Percentiles rank a stretch among this genome's conserved stretches.
Conservation (phyloP, 2,329 filamentous ascomycete species). For the Pestalotiopsis sp. region DNA sequence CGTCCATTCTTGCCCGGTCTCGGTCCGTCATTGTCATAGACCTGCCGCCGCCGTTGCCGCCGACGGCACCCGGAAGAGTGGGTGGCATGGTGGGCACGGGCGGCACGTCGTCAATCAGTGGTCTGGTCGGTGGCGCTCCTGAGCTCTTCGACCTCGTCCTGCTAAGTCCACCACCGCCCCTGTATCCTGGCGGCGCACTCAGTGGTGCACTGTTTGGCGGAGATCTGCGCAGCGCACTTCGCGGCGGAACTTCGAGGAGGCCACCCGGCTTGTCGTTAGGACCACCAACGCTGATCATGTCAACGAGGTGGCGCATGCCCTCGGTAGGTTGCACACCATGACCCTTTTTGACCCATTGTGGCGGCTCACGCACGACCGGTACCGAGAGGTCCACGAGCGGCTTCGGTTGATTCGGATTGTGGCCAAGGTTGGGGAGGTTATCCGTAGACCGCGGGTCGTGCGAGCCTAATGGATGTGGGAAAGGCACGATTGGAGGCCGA, state of each 20-base stretch:
- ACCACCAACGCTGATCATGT: constrained; percentile 27
- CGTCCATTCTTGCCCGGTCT: neutral
- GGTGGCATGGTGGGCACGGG: constrained; percentile 30
- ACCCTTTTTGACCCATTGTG: constrained; percentile 31
- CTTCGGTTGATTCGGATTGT: constrained; percentile 26
- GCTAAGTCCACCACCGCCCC: constrained; percentile 13
- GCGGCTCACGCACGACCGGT: constrained; percentile 26
- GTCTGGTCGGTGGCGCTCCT: constrained; percentile 19
- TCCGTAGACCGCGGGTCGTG: neutral
- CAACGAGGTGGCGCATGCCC: constrained; percentile 29
- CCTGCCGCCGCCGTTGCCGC: neutral
- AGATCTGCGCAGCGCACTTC: constrained; percentile 24
- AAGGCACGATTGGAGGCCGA: neutral
- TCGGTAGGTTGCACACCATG: constrained; percentile 33
- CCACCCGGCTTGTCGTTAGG: constrained; percentile 13
- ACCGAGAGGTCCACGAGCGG: constrained; percentile 28
- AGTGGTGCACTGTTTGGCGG: constrained; percentile 16
- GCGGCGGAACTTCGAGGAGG: constrained; percentile 23
- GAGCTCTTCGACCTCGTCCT: constrained; percentile 30
- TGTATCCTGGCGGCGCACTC: constrained; percentile 1
- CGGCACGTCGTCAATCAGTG: constrained; percentile 18
- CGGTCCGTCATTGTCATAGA: constrained; percentile 8
- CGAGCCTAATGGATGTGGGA: neutral
- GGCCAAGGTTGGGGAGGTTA: constrained; percentile 8
- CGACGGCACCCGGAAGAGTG: constrained; percentile 16